phyloP scores from a whole-genome alignment of 192 early-diverging fungal species.

The Backusella westeae region DNA sequence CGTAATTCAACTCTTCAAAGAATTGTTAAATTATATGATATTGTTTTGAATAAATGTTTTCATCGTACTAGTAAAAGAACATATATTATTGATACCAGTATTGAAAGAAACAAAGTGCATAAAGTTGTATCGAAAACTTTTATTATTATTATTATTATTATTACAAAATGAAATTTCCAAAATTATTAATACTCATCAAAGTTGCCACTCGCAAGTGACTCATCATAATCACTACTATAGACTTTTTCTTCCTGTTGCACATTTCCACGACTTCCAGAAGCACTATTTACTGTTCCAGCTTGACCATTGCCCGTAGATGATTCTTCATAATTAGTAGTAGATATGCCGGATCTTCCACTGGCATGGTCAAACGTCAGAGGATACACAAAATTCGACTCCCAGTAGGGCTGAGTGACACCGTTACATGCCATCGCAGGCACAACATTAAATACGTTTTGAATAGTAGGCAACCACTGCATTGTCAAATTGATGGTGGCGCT shows the following conservation, averaged over 20 bases:
- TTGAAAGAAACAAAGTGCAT: too few relatives aligned
- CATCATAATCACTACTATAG: background rate
- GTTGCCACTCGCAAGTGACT: background rate
- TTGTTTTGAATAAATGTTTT: background rate
- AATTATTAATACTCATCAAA: background rate
- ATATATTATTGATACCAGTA: background rate
- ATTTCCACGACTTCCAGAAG: too few relatives aligned
- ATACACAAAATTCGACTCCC: constrained; percentile 34
- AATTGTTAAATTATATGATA: too few relatives aligned
- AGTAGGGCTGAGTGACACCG: constrained; percentile 36
- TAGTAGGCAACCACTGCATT: constrained; percentile 36
- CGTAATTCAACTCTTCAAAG: too few relatives aligned
- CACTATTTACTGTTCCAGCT: background rate
- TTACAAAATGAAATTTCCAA: background rate
- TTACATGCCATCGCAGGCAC: constrained; percentile 30
- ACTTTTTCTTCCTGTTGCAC: background rate
- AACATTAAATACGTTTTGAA: constrained; percentile 33
- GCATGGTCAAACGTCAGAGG: constrained; percentile 8
- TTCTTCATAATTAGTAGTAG: background rate
- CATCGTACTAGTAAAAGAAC: too few relatives aligned
- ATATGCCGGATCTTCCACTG: background rate
- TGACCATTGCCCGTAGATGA: background rate
- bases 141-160: background rate
- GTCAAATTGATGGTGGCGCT: constrained; percentile 38
- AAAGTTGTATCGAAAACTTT: background rate